These are phyloP conservation scores for Trichoderma erinaceum DNA, from an alignment of 495 filamentous ascomycete species.

Conservation along the genomic window DNA sequence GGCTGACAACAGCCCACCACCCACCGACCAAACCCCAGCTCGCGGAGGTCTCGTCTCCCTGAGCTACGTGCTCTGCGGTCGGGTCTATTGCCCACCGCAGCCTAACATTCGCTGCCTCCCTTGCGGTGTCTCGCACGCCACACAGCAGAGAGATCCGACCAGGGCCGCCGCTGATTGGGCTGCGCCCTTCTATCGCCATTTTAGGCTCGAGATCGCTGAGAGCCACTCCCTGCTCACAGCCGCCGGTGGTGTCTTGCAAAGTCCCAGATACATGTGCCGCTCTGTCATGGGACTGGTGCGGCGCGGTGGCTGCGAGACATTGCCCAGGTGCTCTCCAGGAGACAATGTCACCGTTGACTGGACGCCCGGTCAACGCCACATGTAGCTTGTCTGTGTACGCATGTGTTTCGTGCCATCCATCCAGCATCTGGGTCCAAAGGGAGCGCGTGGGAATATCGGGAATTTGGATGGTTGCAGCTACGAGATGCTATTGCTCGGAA, in stretches of 20 bases:
- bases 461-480: background rate
- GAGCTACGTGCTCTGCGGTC: background rate
- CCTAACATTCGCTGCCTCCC: background rate
- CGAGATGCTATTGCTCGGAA: conserved; percentile 1
- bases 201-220: conserved; percentile 11
- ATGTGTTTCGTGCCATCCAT: background rate
- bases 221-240: conserved; percentile 1
- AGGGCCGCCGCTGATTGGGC: background rate
- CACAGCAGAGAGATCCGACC: background rate
- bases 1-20: conserved; percentile 3
- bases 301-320: conserved; percentile 9
- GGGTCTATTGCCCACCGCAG: background rate
- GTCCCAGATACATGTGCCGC: conserved; percentile 2
- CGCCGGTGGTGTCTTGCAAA: background rate
- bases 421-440: background rate
- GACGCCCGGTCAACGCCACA: background rate
- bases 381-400: background rate
- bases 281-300: conserved; percentile 5
- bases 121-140: background rate
- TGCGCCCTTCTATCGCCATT: background rate
- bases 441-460: background rate
- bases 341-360: background rate
- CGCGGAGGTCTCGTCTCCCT: background rate
- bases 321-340: conserved; percentile 8
- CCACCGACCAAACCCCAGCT: background rate